These are phyloP conservation scores for Aspergillus unguis DNA, from an alignment of 2,329 filamentous ascomycete genomes.

Conservation along the genomic window DNA sequence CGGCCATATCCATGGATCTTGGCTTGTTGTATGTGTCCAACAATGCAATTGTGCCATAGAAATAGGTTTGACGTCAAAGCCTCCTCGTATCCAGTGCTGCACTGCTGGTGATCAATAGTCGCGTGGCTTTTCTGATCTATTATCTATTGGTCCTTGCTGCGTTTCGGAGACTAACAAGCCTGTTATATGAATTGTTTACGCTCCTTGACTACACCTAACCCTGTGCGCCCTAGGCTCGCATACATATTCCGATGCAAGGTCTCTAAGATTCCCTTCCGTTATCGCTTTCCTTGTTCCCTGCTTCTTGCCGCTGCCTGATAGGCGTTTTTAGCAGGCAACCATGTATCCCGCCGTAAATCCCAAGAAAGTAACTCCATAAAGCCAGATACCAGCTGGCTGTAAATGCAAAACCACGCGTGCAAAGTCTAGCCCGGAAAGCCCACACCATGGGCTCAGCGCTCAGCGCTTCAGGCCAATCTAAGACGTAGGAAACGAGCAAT, in stretches of 20 bases:
- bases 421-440: neutral
- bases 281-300: neutral
- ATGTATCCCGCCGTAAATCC: slow-evolving; percentile 14
- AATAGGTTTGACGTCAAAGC: slow-evolving; percentile 4
- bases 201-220: neutral
- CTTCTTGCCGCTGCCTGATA: slow-evolving; percentile 1
- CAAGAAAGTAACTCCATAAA: slow-evolving; percentile 19
- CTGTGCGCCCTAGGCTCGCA: slow-evolving; percentile 12
- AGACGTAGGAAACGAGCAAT: slow-evolving; percentile 2
- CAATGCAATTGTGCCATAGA: slow-evolving; percentile 7
- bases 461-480: neutral
- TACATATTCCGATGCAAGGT: slow-evolving; percentile 18
- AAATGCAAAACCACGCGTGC: slow-evolving; percentile 17
- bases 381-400: slow-evolving; percentile 24
- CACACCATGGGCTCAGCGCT: slow-evolving; percentile 8
- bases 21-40: neutral
- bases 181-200: neutral
- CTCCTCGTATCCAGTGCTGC: neutral
- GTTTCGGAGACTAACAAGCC: slow-evolving; percentile 5
- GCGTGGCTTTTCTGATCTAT: slow-evolving; percentile 2
- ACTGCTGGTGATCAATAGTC: neutral
- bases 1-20: neutral
- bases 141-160: slow-evolving; percentile 2
- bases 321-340: slow-evolving; percentile 9
- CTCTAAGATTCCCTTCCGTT: slow-evolving; percentile 6